A percentile compares a stretch with the other conserved stretches of the same genome.
Conservation (phyloP, 2,329 filamentous ascomycete species). For the Ascochyta fabae region DNA sequence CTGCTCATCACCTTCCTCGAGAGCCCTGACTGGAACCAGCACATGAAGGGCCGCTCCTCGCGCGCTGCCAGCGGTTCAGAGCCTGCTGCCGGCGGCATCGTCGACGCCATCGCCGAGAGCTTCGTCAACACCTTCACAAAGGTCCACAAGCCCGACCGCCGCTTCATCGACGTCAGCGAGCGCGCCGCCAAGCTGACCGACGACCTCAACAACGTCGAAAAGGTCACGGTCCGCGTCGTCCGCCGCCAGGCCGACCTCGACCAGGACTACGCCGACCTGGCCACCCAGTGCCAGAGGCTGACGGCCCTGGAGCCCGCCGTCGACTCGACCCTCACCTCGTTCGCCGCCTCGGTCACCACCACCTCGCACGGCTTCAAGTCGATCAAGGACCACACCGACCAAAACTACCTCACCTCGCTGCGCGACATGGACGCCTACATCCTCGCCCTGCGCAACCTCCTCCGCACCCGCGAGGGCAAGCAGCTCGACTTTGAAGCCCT, state of each 20-base stretch:
- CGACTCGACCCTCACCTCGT: conserved; percentile 80
- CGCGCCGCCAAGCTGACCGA: conserved; percentile 90
- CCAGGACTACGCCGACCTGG: conserved; percentile 84
- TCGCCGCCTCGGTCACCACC: conserved; percentile 84
- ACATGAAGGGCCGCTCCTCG: conserved; percentile 80
- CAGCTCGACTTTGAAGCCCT: conserved; percentile 97
- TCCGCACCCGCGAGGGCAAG: conserved; percentile 95
- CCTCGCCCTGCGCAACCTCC: conserved; percentile 80
- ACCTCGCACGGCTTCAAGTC: conserved; percentile 77
- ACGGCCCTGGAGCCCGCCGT: conserved; percentile 88
- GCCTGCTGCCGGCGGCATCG: conserved; percentile 69
- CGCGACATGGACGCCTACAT: conserved; percentile 97
- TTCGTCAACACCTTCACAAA: conserved; percentile 98
- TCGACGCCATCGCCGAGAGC: conserved; percentile 93
- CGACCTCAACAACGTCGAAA: conserved; percentile 90
- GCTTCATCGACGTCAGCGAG: conserved; percentile 93
- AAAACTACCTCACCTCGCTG: conserved; percentile 90
- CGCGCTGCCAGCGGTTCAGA: conserved; percentile 61
- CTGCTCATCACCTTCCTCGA: conserved; percentile 91
- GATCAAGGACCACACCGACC: conserved; percentile 91
- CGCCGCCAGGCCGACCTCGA: conserved; percentile 88
- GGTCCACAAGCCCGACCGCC: conserved; percentile 90
- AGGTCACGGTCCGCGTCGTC: conserved; percentile 90
- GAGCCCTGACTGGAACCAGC: conserved; percentile 93
- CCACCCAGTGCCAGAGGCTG: conserved; percentile 93